These are phyloP conservation scores for Wickerhamiella vanderwaltii DNA, from an alignment of 805 yeast species.

Conservation along the genomic window DNA sequence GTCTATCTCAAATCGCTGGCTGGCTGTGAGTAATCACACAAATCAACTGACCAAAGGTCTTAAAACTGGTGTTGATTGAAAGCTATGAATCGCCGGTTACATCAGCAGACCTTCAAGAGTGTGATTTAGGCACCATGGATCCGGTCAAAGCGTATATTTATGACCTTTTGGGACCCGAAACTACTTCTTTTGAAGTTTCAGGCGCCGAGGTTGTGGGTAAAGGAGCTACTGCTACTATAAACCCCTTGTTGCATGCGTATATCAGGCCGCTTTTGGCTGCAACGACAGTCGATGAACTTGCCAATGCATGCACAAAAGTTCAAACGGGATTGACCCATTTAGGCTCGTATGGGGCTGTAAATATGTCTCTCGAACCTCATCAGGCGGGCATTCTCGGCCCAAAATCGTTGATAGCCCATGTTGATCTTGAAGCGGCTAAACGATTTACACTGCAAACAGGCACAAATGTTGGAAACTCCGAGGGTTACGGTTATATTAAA, in stretches of 20 bases:
- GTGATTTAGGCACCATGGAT: no score
- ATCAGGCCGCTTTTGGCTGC: slow-evolving; percentile 27
- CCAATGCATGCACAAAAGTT: slow-evolving; percentile 21
- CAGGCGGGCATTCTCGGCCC: background rate
- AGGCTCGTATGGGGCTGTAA: slow-evolving; percentile 4
- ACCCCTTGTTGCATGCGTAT: slow-evolving; percentile 24
- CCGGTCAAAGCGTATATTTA: background rate
- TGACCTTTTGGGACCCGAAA: background rate
- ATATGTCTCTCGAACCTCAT: background rate
- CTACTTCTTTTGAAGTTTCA: background rate
- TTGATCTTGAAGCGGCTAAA: slow-evolving; percentile 33
- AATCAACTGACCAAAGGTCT: no score
- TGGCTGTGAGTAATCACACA: no score
- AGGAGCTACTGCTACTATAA: slow-evolving; percentile 23
- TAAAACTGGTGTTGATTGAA: no score
- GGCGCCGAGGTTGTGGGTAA: slow-evolving; percentile 27
- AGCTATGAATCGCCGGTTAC: no score
- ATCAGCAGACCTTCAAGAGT: no score
- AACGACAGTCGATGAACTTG: slow-evolving; percentile 19
- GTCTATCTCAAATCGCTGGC: no score
- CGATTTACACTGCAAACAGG: slow-evolving; percentile 80
- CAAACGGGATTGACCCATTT: slow-evolving; percentile 14
- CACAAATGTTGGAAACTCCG: slow-evolving; percentile 91
- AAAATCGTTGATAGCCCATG: slow-evolving; percentile 12
- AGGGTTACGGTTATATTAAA: slow-evolving; percentile 85